Evolutionary conservation across 2,329 filamentous ascomycete species (phyloP).

Genomic region (Periconia macrospinosa): DNA sequence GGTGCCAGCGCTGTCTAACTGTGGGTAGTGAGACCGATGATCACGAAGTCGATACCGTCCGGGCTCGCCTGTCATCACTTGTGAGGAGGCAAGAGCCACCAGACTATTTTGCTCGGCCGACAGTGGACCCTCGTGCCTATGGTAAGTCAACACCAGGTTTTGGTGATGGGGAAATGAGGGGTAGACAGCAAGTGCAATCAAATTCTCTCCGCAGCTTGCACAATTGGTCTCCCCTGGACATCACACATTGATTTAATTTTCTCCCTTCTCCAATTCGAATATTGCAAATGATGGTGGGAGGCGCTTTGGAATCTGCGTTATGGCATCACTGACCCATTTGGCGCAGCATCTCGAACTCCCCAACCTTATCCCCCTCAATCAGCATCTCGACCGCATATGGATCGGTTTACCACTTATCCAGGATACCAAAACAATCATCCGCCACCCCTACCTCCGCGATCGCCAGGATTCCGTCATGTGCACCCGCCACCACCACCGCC

Average conservation of each 20-base stretch:
- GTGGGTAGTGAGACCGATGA: constrained; percentile 28
- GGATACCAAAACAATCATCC: constrained; percentile 1
- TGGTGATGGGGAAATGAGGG: not conserved
- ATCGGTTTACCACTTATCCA: constrained; percentile 30
- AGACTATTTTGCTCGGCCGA: constrained; percentile 35
- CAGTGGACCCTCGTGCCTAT: constrained; percentile 24
- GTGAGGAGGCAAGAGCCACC: constrained; percentile 42
- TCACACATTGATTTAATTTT: not conserved
- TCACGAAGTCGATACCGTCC: constrained; percentile 32
- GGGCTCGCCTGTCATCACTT: constrained; percentile 29
- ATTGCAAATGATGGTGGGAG: not conserved
- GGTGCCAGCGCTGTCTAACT: constrained; percentile 15
- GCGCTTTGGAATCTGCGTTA: not conserved
- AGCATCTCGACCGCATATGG: constrained; percentile 29
- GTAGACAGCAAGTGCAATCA: not conserved
- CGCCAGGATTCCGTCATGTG: constrained; percentile 2
- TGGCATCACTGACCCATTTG: not conserved
- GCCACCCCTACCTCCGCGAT: constrained; percentile 12
- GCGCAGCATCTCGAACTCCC: constrained; percentile 24
- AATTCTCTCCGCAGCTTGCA: not conserved
- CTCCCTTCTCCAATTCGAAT: too few relatives aligned
- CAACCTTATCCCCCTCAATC: constrained; percentile 26
- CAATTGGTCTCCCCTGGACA: not conserved
- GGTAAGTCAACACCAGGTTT: not conserved
- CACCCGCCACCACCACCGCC: constrained; percentile 15